Conservation (phyloP, 2,329 filamentous ascomycete species). For the Stemphylium beticola region DNA sequence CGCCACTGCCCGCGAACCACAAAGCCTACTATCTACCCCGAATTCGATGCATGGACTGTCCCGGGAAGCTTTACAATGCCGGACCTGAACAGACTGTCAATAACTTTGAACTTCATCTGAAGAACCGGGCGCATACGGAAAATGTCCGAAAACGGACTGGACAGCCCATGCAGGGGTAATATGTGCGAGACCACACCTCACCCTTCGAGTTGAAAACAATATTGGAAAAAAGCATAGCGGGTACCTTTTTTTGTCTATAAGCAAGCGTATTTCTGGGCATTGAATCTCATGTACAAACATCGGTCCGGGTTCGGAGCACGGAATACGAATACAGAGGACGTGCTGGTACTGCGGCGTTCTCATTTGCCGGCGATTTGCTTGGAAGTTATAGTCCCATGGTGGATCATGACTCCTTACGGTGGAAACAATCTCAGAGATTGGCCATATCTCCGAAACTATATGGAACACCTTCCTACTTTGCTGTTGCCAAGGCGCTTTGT, state of each 20-base stretch:
- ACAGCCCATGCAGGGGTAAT: constrained; percentile 12
- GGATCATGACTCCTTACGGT: constrained; percentile 8
- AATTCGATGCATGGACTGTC: constrained; percentile 91
- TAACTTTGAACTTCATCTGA: constrained; percentile 92
- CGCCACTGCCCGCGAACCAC: constrained; percentile 65
- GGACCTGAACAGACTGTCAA: constrained; percentile 82
- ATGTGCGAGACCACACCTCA: background rate
- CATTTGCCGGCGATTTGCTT: constrained; percentile 30
- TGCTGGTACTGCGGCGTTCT: constrained; percentile 36
- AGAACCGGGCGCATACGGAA: constrained; percentile 73
- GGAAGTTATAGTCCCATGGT: constrained; percentile 18
- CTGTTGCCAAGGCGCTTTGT: constrained; percentile 2
- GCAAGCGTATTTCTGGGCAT: constrained; percentile 18
- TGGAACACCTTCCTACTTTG: constrained; percentile 8
- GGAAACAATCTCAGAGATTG: constrained; percentile 7
- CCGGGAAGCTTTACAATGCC: constrained; percentile 91
- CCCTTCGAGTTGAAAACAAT: constrained; percentile 1
- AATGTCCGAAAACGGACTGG: constrained; percentile 45
- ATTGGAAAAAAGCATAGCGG: constrained; percentile 12
- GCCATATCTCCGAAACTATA: constrained; percentile 9
- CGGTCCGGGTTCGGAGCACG: constrained; percentile 15
- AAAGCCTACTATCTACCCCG: constrained; percentile 85
- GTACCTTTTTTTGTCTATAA: constrained; percentile 17
- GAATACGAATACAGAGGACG: constrained; percentile 23
- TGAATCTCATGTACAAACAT: constrained; percentile 29